Conservation (phyloP, 345 rosid genomes). For the Sonneratia alba region DNA sequence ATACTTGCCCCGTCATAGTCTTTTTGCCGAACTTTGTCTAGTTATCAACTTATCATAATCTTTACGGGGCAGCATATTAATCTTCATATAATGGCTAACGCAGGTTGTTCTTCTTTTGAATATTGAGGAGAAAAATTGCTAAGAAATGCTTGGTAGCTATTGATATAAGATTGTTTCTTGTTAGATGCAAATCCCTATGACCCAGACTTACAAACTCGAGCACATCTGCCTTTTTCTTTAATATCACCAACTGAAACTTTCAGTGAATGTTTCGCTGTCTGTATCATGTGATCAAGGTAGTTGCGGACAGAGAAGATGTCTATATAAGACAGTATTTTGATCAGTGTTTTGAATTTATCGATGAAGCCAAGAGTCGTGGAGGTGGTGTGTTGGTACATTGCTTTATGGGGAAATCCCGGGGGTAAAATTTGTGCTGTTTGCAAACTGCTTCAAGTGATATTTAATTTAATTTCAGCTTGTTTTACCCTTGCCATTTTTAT, state of each 20-base stretch:
- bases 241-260: background rate
- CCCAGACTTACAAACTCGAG: background rate
- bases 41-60: background rate
- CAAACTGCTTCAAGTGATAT: background rate
- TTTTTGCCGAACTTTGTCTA: background rate
- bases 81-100: background rate
- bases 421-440: constrained; percentile 24
- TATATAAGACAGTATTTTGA: constrained; percentile 46
- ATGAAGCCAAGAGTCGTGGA: constrained; percentile 54
- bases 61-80: background rate
- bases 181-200: background rate
- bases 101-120: background rate
- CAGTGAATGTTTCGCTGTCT: background rate
- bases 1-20: background rate
- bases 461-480: background rate
- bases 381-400: constrained; percentile 74
- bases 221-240: background rate
- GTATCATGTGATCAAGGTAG: constrained; percentile 21
- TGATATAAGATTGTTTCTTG: background rate
- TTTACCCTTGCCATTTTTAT: background rate
- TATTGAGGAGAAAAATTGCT: background rate
- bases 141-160: background rate
- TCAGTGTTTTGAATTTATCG: constrained; percentile 58
- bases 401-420: constrained; percentile 67
- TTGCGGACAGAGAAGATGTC: constrained; percentile 54